Base-by-base conservation (phyloP, 768 basidiomycete genomes). In the Suillus bovinus region DNA sequence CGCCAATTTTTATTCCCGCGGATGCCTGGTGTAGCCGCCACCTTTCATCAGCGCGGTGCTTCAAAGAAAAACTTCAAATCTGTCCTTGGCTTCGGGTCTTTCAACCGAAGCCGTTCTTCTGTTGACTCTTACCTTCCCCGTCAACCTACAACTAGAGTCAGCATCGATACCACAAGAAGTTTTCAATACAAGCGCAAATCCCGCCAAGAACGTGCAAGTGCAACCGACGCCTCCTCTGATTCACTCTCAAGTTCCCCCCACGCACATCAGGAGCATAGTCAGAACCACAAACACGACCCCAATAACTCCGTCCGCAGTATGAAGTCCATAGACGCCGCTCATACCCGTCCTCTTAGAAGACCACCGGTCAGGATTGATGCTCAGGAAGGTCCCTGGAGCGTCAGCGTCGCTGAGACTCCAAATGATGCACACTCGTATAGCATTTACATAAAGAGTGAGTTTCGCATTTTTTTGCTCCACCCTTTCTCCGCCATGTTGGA, bases 361-460 rank as follows among this genome's bases (percentile, higher is more conserved):
- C 82, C 76, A 61, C 83, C 82, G 47, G 80, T 86, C 38, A 84
- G 90, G 54, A 81, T 88, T 64, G 90, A 93, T 73, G 80, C 81
- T 47, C 86, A 91, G 75, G 90, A 92, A 70, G 91, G 90, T 16
- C 91, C 86, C 27, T 95, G 93, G 93, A 86, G 86, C 69, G 86
- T 95, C 72, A 91, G 90, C 73, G 91, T 94, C 66, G 93, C 93
- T 65, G 91, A 93, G 79, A 88, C 86, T 58, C 90, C 90, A 27
- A 84, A 91, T 73, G 88, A 90, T 75, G 72, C 86, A 52, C 79
- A 81, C 66, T 74, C 73, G 61, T 94, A 89, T 79, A 88, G 84
- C 72, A 83, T 94, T 71, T 94, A 94, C 81, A 86, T 94, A 77
- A 94, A 93, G 84, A 94, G 93, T 94, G 76, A 81, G 91, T 68